phyloP scores from a whole-genome alignment of 805 yeast genomes.

The Kodamaea laetipori region DNA sequence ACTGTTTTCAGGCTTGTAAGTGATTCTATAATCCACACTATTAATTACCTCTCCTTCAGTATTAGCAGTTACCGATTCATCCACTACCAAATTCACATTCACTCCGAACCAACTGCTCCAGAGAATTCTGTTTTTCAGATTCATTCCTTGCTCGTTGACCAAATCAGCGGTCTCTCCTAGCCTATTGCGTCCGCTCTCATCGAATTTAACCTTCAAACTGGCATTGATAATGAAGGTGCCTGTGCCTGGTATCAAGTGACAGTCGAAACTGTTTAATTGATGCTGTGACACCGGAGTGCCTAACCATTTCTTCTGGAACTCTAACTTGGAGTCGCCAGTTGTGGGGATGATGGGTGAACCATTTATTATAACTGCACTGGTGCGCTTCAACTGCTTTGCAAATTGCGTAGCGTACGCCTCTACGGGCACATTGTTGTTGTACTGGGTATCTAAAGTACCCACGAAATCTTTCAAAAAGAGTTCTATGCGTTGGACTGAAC shows the following conservation, averaged over 20 bases:
- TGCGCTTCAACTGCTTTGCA: conserved; percentile 53
- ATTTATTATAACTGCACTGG: conserved; percentile 57
- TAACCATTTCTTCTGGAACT: conserved; percentile 63
- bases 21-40: conserved; percentile 65
- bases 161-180: conserved; percentile 65
- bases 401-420: conserved; percentile 46
- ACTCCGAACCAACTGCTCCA: conserved; percentile 79
- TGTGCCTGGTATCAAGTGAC: conserved; percentile 68
- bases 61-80: conserved; percentile 45
- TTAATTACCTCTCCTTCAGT: conserved; percentile 49
- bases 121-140: conserved; percentile 38
- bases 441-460: conserved; percentile 38
- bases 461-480: conserved; percentile 40
- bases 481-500: conserved; percentile 40
- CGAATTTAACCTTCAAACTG: conserved; percentile 68
- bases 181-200: conserved; percentile 71
- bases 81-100: conserved; percentile 58
- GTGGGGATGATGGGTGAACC: conserved; percentile 52
- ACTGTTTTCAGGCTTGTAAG: conserved; percentile 60
- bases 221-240: conserved; percentile 53
- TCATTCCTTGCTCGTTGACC: conserved; percentile 19
- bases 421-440: conserved; percentile 27
- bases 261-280: conserved; percentile 61
- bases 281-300: conserved; percentile 60
- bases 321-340: conserved; percentile 38